Base-by-base conservation (phyloP, 2,329 filamentous ascomycete species). In the Mycosphaerella sp. region DNA sequence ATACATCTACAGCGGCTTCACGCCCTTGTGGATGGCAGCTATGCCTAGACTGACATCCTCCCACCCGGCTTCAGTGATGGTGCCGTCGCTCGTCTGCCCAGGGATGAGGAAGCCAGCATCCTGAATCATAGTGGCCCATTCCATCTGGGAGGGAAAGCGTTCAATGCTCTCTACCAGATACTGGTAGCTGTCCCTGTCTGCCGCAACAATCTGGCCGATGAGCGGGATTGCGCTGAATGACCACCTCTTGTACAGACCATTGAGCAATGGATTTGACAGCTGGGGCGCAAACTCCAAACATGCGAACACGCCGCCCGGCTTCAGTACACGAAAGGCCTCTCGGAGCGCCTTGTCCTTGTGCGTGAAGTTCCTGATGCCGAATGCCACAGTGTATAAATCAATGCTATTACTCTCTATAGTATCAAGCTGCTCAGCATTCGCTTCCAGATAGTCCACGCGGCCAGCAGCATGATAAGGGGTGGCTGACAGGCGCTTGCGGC, bases 131-230 rank as follows among this genome's bases (percentile, higher is more conserved):
- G 81, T 78, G 58, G 84, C 79, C 66, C 95, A 98, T 59, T 88
- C 82, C 46, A 82, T 78, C 74, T 98, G 94, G 60, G 76, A 85
- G 0, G 93, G 94, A 68, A 97, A 97, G 42, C 80, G 77, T 72
- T 96, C 90, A 69, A 98, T 98, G 70, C 90, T 96, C 77, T 98
- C 93, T 8, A 98, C 93, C 8, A 98, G 77, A 71, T 98, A 98
- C 76, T 98, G 93, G 71, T 98, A 98, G 68, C 89, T 95, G 65
- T 94, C 91, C 50, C 91, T 78, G 68, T 98, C 94, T 6, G 88
- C 89, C 1, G 93, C 91, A 13, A 98, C 90, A 54, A 98, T 67
- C 73, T 98, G 91, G 2, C 93, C 94, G 64, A 98, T 96, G 60
- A 98, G 70, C 0, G 93, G 93, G 59, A 98, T 98, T 10, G 89